Percentiles rank a stretch among this genome's conserved stretches.
Conservation (phyloP, 495 filamentous ascomycete species). For the Cercophora newfieldiana region DNA sequence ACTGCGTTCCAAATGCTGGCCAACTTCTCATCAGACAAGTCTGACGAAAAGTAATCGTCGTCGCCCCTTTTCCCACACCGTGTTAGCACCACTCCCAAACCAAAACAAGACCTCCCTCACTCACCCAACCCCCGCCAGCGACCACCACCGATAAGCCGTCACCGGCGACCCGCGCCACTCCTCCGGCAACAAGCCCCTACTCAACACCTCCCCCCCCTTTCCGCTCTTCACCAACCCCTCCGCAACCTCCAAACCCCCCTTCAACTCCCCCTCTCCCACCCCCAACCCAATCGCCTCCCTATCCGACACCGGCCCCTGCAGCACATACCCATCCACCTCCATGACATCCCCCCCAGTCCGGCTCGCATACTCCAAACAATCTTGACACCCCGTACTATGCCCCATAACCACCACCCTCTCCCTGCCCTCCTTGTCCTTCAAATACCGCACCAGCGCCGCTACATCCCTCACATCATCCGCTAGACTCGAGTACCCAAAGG, state of each 20-base stretch:
- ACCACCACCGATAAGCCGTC: slow-evolving; percentile 67
- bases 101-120: slow-evolving; percentile 19
- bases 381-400: not conserved
- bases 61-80: slow-evolving; percentile 50
- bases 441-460: slow-evolving; percentile 67
- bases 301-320: slow-evolving; percentile 82
- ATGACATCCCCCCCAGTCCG: slow-evolving; percentile 23
- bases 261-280: slow-evolving; percentile 41
- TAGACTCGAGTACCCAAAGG: slow-evolving; percentile 71
- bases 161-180: slow-evolving; percentile 57
- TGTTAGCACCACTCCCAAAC: not conserved
- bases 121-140: slow-evolving; percentile 59
- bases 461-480: slow-evolving; percentile 73
- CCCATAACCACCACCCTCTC: slow-evolving; percentile 77
- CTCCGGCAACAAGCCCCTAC: slow-evolving; percentile 46
- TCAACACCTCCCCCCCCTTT: slow-evolving; percentile 55
- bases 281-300: slow-evolving; percentile 60
- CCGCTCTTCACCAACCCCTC: slow-evolving; percentile 50
- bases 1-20: slow-evolving; percentile 62
- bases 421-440: slow-evolving; percentile 45
- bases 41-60: slow-evolving; percentile 88
- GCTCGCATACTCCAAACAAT: slow-evolving; percentile 25
- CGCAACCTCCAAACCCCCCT: slow-evolving; percentile 55
- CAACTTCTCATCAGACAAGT: slow-evolving; percentile 62
- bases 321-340: slow-evolving; percentile 72